Evolutionary conservation across 495 filamentous ascomycete genomes (phyloP), one percentile per base, ranked within the genome.

Genomic region (Xylaria palmicola): DNA sequence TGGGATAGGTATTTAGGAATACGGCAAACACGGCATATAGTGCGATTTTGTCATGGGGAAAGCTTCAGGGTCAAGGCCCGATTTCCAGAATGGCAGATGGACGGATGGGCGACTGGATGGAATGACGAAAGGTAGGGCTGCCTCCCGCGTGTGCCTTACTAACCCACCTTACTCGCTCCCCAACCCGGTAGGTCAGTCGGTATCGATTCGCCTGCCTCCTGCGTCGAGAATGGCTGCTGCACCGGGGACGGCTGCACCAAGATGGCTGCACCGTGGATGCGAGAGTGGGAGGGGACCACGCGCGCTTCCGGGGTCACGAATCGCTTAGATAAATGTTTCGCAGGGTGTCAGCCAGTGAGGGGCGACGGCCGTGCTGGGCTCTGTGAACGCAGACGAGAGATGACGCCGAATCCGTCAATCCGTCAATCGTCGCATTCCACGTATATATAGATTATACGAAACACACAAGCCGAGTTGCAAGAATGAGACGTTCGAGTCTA

Each of bases 1-100:
- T 27, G 20, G 10, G 24, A 5, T 17, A 1, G 32, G 44, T 12
- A 10, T 1, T 0, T 27, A 27, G 36, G 13, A 27, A 8, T 36
- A 45, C 40, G 40, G 53, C 53, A 56, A 45, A 34, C 8, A 56
- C 53, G 53, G 53, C 53, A 56, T 43, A 19, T 40, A 44, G 27
- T 56, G 24, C 9, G 51, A 29, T 40, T 24, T 37, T 24, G 39
- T 37, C 19, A 45, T 47, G n/a, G 30, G 22, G 19, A 17, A 30
- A 32, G 20, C 22, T n/a, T n/a, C n/a, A n/a, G n/a, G n/a, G n/a
- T n/a, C n/a, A n/a, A n/a, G n/a, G n/a, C n/a, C n/a, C 30, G 24
- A 48, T 29, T 9, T 17, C 12, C 6, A 22, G 51, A 7, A 55
- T 15, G 12, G 26, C 2, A 19, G n/a, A 29, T 15, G 9, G 15